Evolutionary conservation across 768 basidiomycete genomes (phyloP).

Genomic region (Hericium rajendrae): DNA sequence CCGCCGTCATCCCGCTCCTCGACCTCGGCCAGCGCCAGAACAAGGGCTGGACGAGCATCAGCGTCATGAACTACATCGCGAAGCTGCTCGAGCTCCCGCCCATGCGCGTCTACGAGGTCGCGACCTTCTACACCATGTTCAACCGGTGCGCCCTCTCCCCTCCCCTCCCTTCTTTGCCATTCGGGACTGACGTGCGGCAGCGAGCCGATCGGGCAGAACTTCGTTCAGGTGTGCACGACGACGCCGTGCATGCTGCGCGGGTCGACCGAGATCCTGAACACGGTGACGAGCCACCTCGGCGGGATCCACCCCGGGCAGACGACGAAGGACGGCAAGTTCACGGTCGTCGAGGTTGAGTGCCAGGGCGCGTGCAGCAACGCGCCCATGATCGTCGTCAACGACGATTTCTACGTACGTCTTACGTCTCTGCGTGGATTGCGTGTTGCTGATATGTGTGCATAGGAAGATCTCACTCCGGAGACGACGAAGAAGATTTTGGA

Average conservation of each 20-base stretch:
- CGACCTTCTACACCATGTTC: slow-evolving; percentile 99
- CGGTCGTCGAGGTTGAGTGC: slow-evolving; percentile 96
- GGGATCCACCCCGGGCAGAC: slow-evolving; percentile 83
- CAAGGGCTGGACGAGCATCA: slow-evolving; percentile 96
- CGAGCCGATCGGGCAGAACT: slow-evolving; percentile 88
- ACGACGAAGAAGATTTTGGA: slow-evolving; percentile 74
- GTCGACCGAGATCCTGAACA: slow-evolving; percentile 81
- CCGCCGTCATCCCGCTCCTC: slow-evolving; percentile 92
- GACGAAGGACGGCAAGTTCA: slow-evolving; percentile 95
- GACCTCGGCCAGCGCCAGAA: slow-evolving; percentile 97
- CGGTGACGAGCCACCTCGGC: slow-evolving; percentile 75
- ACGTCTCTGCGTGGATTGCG: slow-evolving; percentile 4
- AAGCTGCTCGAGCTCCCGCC: slow-evolving; percentile 88
- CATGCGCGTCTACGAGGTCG: slow-evolving; percentile 99
- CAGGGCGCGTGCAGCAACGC: slow-evolving; percentile 98
- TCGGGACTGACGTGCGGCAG: slow-evolving; percentile 27
- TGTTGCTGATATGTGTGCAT: slow-evolving; percentile 8
- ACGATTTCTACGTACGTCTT: slow-evolving; percentile 85
- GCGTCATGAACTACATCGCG: slow-evolving; percentile 98
- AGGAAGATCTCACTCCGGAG: slow-evolving; percentile 80
- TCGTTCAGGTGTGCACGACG: slow-evolving; percentile 97
- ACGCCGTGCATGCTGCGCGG: slow-evolving; percentile 96
- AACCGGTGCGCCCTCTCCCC: slow-evolving; percentile 58
- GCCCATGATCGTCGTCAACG: slow-evolving; percentile 91
- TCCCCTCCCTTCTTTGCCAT: neutral